A percentile compares a stretch with the other conserved stretches of the same genome.
phyloP scores from a whole-genome alignment of 169 alveolate genomes.

The Neospora caninum region DNA sequence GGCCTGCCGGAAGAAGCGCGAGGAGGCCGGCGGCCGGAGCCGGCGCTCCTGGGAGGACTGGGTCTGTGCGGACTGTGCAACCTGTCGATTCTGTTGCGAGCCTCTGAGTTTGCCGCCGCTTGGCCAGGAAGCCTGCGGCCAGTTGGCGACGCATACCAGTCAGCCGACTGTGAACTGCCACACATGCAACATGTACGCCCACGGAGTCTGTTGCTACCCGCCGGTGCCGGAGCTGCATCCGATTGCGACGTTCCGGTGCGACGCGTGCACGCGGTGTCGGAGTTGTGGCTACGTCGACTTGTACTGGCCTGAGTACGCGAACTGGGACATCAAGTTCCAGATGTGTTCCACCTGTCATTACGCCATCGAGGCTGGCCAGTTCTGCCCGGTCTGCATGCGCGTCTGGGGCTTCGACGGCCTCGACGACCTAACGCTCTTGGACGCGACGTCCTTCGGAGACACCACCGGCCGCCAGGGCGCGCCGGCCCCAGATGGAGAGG shows the following conservation, averaged over 20 bases:
- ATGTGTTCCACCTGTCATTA: neutral
- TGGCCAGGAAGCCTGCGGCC: neutral
- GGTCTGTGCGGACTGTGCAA: constrained; percentile 48
- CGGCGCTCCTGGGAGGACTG: neutral
- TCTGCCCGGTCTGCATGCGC: constrained; percentile 37
- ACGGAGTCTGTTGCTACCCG: constrained; percentile 82
- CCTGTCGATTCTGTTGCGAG: neutral
- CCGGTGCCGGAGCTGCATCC: constrained; percentile 73
- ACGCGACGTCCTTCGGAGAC: neutral
- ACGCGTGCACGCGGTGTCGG: constrained; percentile 78
- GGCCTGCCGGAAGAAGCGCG: neutral
- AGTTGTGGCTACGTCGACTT: constrained; percentile 79
- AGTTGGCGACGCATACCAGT: neutral
- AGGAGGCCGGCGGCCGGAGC: neutral
- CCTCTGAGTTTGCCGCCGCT: constrained; percentile 2
- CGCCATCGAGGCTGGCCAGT: constrained; percentile 57
- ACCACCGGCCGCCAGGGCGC: neutral
- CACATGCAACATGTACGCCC: constrained; percentile 79
- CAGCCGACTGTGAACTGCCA: constrained; percentile 73
- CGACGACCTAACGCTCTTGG: neutral
- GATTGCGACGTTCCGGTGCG: constrained; percentile 80
- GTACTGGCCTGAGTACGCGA: constrained; percentile 75
- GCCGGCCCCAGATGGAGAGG: neutral
- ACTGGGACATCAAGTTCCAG: constrained; percentile 74
- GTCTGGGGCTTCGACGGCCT: constrained; percentile 49